A percentile compares a stretch with the other conserved stretches of the same genome.
phyloP scores from a whole-genome alignment of 148 eudicot genomes.

The Vaccinium macrocarpon region DNA sequence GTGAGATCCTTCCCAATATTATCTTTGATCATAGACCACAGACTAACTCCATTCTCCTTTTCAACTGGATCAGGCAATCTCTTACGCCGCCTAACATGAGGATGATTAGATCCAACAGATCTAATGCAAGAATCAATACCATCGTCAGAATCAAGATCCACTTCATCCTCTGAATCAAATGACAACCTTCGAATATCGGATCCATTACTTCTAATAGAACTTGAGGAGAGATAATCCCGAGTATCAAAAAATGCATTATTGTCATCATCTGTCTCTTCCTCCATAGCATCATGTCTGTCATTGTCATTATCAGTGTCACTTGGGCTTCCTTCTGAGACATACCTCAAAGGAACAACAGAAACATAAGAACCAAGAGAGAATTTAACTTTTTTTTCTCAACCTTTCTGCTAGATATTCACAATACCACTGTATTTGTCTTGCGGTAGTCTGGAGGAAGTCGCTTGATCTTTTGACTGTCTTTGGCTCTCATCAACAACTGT shows the following conservation, averaged over 20 bases:
- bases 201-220: slow-evolving; percentile 22
- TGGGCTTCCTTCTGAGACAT: slow-evolving; percentile 20
- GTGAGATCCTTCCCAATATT: slow-evolving; percentile 37
- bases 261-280: slow-evolving; percentile 33
- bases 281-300: slow-evolving; percentile 15
- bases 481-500: slow-evolving; percentile 30
- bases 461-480: slow-evolving; percentile 14
- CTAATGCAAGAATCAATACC: slow-evolving; percentile 10
- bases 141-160: slow-evolving; percentile 23
- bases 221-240: slow-evolving; percentile 28
- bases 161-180: slow-evolving; percentile 28
- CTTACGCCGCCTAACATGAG: slow-evolving; percentile 28
- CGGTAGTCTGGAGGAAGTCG: slow-evolving; percentile 14
- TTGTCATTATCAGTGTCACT: slow-evolving; percentile 24
- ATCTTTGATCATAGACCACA: slow-evolving; percentile 37
- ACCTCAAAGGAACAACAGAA: not conserved
- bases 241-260: slow-evolving; percentile 25
- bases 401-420: not conserved
- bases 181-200: slow-evolving; percentile 25
- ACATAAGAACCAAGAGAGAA: not conserved
- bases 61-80: slow-evolving; percentile 33
- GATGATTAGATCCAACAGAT: slow-evolving; percentile 17
- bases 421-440: slow-evolving; percentile 25
- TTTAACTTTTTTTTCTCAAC: too few species aligned
- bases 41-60: slow-evolving; percentile 30